Evolutionary conservation across 2,329 filamentous ascomycete species (phyloP), one percentile per base, ranked within the genome.

Genomic region (Colletotrichum nymphaeae): DNA sequence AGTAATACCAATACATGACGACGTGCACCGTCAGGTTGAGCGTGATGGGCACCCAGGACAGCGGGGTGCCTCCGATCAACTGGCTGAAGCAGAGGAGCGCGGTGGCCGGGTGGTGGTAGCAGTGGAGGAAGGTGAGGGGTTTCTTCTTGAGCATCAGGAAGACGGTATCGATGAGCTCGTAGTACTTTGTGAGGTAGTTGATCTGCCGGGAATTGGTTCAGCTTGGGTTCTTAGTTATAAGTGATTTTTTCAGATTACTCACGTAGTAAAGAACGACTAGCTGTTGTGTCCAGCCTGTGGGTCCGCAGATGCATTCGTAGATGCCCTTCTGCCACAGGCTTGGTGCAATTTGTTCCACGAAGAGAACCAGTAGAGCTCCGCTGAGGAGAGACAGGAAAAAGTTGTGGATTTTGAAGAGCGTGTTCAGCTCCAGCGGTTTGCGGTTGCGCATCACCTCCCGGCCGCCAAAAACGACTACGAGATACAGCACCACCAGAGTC

Each of bases 1-100:
- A 97, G 89, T 97, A 97, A 90, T 97, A 97, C 94, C 94, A 97
- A 91, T 97, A 97, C 94, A 97, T 97, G 81, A 97, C 92, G 68
- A 97, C 94, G 84, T 97, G 94, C 66, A 97, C 94, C 74, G 89
- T 89, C 81, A 97, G 85, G 88, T 97, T 97, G 77, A 97, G 90
- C 52, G 90, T 92, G 81, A 97, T 97, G 69, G 92, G 90, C 62
- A 95, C 93, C 94, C 94, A 97, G 75, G 94, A 95, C 62, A 97
- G 94, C 26, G 94, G 88, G 28, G 94, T 97, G 81, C 93, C 88
- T 76, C 94, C 94, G 78, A 96, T 91, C 73, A 97, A 90, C 86
- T 97, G 94, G 64, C 93, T 95, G 88, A 95, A 97, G 91, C 94
- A 97, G 78, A 97, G 92, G 75, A 97, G 91, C 76, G 94, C 94